Conservation (phyloP, 176 grass and related monocot genomes). For the Oryza meyeriana region DNA sequence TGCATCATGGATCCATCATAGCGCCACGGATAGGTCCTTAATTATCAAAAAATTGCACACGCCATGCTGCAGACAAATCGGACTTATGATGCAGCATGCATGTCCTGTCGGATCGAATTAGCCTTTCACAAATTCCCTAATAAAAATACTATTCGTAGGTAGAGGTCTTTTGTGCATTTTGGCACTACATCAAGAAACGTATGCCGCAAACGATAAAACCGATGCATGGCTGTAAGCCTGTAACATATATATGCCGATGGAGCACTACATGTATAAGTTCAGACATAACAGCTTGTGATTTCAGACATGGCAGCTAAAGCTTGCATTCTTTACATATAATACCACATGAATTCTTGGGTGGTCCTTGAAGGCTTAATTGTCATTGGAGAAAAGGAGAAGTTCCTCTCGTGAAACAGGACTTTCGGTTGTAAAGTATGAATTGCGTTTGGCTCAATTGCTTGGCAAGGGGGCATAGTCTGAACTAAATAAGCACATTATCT, state of each 20-base stretch:
- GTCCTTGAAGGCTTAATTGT: conserved; percentile 28
- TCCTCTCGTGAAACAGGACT: not conserved
- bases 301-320: conserved; percentile 9
- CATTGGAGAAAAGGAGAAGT: not conserved
- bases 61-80: not conserved
- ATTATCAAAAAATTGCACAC: conserved; percentile 2
- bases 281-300: conserved; percentile 5
- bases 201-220: conserved; percentile 5
- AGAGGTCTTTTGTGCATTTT: not conserved
- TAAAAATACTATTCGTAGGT: not conserved
- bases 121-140: not conserved
- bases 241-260: not conserved
- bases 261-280: not conserved
- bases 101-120: not conserved
- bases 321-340: not conserved
- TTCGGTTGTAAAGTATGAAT: conserved; percentile 12
- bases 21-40: not conserved
- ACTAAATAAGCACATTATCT: not conserved
- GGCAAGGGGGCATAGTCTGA: conserved; percentile 9
- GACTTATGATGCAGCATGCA: not conserved
- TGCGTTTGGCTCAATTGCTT: conserved; percentile 26
- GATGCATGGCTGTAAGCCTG: not conserved
- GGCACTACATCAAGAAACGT: not conserved
- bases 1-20: not conserved
- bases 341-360: not conserved